These are phyloP conservation scores for Penicillium sp. DNA, from an alignment of 2,329 filamentous ascomycete species.

Conservation along the genomic window DNA sequence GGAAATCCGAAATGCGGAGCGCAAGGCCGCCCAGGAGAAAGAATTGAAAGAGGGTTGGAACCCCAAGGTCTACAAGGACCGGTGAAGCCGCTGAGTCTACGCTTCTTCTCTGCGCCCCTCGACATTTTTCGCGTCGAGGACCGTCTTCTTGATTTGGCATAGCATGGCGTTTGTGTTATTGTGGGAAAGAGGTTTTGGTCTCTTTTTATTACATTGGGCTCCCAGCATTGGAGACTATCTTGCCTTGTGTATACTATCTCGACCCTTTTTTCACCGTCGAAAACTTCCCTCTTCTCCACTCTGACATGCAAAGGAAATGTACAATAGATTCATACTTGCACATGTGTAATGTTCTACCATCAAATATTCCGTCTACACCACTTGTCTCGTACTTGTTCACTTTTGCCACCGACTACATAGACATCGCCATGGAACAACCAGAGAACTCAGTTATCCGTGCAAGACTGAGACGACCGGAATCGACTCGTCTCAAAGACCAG, in stretches of 20 bases:
- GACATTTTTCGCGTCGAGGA: constrained; percentile 1
- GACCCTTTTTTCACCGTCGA: constrained; percentile 3
- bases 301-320: constrained; percentile 21
- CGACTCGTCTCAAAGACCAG: not conserved
- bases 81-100: constrained; percentile 40
- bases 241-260: constrained; percentile 22
- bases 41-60: constrained; percentile 84
- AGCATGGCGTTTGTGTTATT: constrained; percentile 40
- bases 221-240: not conserved
- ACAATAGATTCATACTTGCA: constrained; percentile 25
- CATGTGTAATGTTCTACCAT: constrained; percentile 12
- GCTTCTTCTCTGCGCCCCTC: not conserved
- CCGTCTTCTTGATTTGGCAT: constrained; percentile 30
- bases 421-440: not conserved
- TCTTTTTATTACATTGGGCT: constrained; percentile 14
- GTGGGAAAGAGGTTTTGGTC: constrained; percentile 20
- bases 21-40: constrained; percentile 67
- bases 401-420: constrained; percentile 17
- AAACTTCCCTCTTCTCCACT: constrained; percentile 21
- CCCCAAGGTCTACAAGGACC: constrained; percentile 89
- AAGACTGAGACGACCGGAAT: not conserved
- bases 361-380: not conserved
- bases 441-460: not conserved
- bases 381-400: not conserved
- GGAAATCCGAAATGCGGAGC: constrained; percentile 68